These are phyloP conservation scores for Exophiala calicioides DNA, from an alignment of 2,329 filamentous ascomycete genomes.

Conservation along the genomic window DNA sequence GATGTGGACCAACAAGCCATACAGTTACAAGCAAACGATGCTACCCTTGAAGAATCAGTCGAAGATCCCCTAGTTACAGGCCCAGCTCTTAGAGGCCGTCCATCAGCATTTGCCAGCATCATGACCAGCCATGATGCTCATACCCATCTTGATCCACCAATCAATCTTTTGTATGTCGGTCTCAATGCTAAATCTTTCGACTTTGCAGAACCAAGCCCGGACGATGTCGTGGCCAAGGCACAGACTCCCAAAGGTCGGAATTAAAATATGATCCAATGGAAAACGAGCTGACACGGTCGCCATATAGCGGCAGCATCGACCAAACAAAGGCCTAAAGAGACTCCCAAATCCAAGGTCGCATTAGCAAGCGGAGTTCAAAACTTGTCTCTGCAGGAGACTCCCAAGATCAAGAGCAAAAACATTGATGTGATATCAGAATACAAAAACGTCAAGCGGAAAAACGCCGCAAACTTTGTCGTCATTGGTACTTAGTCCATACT, in stretches of 20 bases:
- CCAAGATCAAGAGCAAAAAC: slow-evolving; percentile 69
- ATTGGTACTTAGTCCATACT: slow-evolving; percentile 64
- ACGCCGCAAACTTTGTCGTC: slow-evolving; percentile 85
- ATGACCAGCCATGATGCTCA: slow-evolving; percentile 22
- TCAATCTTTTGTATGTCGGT: slow-evolving; percentile 9
- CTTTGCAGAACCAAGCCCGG: slow-evolving; percentile 85
- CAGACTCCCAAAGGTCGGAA: slow-evolving; percentile 73
- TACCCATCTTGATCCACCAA: slow-evolving; percentile 1
- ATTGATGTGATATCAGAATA: slow-evolving; percentile 82
- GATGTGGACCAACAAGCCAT: not conserved
- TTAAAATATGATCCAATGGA: slow-evolving; percentile 33
- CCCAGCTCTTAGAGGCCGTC: slow-evolving; percentile 20
- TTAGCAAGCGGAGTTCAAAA: slow-evolving; percentile 52
- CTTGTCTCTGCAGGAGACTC: slow-evolving; percentile 51
- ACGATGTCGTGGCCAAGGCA: slow-evolving; percentile 83
- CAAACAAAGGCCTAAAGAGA: slow-evolving; percentile 43
- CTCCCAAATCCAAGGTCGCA: slow-evolving; percentile 20
- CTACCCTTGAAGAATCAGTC: not conserved
- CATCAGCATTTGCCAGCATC: slow-evolving; percentile 31
- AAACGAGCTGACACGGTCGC: slow-evolving; percentile 36
- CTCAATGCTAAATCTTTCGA: slow-evolving; percentile 47
- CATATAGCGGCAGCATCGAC: slow-evolving; percentile 36
- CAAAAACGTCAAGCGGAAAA: slow-evolving; percentile 72
- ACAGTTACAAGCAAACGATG: not conserved
- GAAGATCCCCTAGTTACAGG: slow-evolving; percentile 3